phyloP scores from a whole-genome alignment of 108 stramenopile genomes.

The Stephanodiscus triporus region DNA sequence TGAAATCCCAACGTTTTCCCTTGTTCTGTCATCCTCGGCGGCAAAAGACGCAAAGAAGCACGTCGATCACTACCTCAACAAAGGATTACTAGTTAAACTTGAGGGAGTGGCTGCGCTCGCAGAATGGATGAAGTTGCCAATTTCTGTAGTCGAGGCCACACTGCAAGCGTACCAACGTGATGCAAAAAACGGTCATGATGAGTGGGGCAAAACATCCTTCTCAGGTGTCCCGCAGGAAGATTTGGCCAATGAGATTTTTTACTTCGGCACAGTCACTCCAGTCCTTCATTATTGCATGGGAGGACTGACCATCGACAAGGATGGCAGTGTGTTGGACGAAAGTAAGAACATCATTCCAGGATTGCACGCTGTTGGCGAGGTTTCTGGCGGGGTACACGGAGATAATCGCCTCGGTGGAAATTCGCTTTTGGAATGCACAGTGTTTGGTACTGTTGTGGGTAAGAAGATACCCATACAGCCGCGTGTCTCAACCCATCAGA shows the following conservation, averaged over 20 bases:
- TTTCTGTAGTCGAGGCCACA: slow-evolving; percentile 50
- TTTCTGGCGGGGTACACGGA: slow-evolving; percentile 82
- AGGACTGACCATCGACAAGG: slow-evolving; percentile 75
- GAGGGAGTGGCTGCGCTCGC: slow-evolving; percentile 78
- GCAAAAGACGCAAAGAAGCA: slow-evolving; percentile 85
- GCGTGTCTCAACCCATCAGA: slow-evolving; percentile 14
- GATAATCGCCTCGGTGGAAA: slow-evolving; percentile 88
- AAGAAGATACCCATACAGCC: slow-evolving; percentile 73
- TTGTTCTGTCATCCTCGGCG: slow-evolving; percentile 78
- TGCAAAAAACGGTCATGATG: slow-evolving; percentile 62
- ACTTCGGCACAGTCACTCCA: slow-evolving; percentile 78
- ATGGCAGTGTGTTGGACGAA: slow-evolving; percentile 64
- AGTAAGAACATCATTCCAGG: slow-evolving; percentile 55
- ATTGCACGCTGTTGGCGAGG: slow-evolving; percentile 79
- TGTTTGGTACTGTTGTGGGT: slow-evolving; percentile 88
- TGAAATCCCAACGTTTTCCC: slow-evolving; percentile 77
- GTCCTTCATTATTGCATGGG: slow-evolving; percentile 95
- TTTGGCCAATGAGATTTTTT: slow-evolving; percentile 66
- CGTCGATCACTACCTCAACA: slow-evolving; percentile 85
- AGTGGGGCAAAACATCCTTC: slow-evolving; percentile 71
- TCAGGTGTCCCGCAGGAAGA: slow-evolving; percentile 48
- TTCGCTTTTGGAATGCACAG: slow-evolving; percentile 88
- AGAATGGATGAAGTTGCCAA: slow-evolving; percentile 63
- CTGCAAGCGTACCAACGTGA: slow-evolving; percentile 64
- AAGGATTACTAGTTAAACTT: slow-evolving; percentile 75